These are phyloP conservation scores for Myriosclerotinia duriaeana DNA, from an alignment of 2,329 filamentous ascomycete genomes.

Conservation along the genomic window DNA sequence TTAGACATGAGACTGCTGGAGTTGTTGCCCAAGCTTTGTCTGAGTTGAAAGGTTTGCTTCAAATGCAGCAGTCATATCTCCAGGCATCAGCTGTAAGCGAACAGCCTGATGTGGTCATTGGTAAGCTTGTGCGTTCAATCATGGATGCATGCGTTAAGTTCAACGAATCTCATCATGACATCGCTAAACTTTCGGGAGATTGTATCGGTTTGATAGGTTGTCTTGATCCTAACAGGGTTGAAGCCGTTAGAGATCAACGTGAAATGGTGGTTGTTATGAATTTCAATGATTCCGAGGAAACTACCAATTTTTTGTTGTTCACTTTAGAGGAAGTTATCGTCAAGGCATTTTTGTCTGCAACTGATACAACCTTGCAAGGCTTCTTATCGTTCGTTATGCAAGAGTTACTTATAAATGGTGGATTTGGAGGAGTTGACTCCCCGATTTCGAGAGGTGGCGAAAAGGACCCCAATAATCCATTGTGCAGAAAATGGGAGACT, in stretches of 20 bases:
- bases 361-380: conserved; percentile 82
- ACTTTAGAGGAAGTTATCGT: conserved; percentile 85
- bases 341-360: conserved; percentile 86
- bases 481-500: conserved; percentile 72
- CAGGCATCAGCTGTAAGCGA: conserved; percentile 80
- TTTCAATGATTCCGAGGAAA: conserved; percentile 75
- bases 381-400: conserved; percentile 96
- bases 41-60: conserved; percentile 74
- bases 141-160: conserved; percentile 85
- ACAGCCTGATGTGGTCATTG: conserved; percentile 74
- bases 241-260: conserved; percentile 72
- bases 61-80: conserved; percentile 71
- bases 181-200: conserved; percentile 72
- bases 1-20: conserved; percentile 78
- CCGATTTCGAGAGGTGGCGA: conserved; percentile 39
- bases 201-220: conserved; percentile 89
- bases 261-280: conserved; percentile 88
- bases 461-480: conserved; percentile 50
- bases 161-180: conserved; percentile 63
- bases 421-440: conserved; percentile 59
- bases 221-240: conserved; percentile 85
- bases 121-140: conserved; percentile 70
- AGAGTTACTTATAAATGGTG: conserved; percentile 76
- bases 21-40: conserved; percentile 79
- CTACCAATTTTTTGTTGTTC: conserved; percentile 80